Base-by-base conservation (phyloP, 768 basidiomycete genomes). In the Leucosporidium creatinivorum region DNA sequence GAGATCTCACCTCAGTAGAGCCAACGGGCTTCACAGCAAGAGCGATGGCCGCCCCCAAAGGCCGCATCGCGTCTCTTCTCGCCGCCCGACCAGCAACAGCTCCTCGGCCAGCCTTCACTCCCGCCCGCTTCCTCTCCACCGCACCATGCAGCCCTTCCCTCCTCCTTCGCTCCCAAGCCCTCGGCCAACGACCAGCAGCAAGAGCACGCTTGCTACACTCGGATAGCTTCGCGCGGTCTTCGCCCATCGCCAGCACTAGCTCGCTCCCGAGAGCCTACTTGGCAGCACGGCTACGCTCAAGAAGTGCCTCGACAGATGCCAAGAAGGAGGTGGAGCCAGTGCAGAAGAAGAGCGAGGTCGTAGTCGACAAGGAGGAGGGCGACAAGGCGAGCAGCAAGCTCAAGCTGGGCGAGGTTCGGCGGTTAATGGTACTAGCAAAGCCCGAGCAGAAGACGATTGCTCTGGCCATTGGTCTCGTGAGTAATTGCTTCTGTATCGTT, bases 391-490 rank as follows among this genome's bases (percentile, higher is more conserved):
- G 28, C 30, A 48, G 30, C 8, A 67, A 63, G 63, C 57, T 68
- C 57, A 63, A 69, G 65, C 56, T 67, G 23, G 63, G 68, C 21
- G 68, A 56, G 39, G 18, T 55, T 62, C 62, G 44, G 44, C 54
- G 75, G 12, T 36, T 97, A 44, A 72, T 88, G 17, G 80, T 86
- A 1, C 84, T 98, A 50, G 91, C 92, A 0, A 86, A 81, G 74
- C 89, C 91, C 1, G 94, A 98, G 79, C 82, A 81, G 74, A 89
- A 85, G 70, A 86, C 89, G 2, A 81, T 96, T 13, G 75, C 84
- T 0, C 82, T 86, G 52, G 93, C 93, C 10, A 81, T 93, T 56
- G 88, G 87, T 2, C 66, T 82, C 63, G 80, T 81, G 67, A 65
- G 80, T 76, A 28, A 4, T 21, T 10, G 18, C 28, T 7, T 23